phyloP scores from a whole-genome alignment of 441 rosid genomes.

The Heliophila coronopifolia region DNA sequence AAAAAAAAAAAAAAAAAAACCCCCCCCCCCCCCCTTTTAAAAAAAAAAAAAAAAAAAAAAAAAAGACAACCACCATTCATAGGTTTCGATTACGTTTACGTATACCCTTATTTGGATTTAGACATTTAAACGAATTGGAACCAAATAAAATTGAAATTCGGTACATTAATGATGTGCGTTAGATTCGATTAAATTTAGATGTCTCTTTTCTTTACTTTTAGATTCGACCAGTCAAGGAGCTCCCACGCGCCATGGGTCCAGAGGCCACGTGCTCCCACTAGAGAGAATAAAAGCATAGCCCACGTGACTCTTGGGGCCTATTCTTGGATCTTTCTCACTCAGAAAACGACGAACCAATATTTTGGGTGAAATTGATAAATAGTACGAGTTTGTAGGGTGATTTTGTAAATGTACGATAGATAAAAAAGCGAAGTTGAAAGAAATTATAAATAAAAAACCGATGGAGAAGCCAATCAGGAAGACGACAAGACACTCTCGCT shows the following conservation, averaged over 20 bases:
- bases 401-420: neutral
- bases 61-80: no score
- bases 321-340: conserved; percentile 19
- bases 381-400: neutral
- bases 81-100: neutral
- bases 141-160: neutral
- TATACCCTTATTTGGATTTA: neutral
- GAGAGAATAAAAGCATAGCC: conserved; percentile 30
- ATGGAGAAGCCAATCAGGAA: neutral
- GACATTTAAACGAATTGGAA: conserved; percentile 4
- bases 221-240: conserved; percentile 23
- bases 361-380: conserved; percentile 9
- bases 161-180: conserved; percentile 10
- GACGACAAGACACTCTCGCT: conserved; percentile 12
- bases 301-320: conserved; percentile 24
- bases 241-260: conserved; percentile 24
- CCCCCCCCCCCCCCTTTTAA: no score
- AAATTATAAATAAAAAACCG: neutral
- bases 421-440: neutral
- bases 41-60: no score
- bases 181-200: conserved; percentile 3
- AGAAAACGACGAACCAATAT: neutral
- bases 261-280: conserved; percentile 25
- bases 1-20: no score
- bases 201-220: no score